Base-by-base conservation (phyloP, 768 basidiomycete species). In the Termitomyces sp. region DNA sequence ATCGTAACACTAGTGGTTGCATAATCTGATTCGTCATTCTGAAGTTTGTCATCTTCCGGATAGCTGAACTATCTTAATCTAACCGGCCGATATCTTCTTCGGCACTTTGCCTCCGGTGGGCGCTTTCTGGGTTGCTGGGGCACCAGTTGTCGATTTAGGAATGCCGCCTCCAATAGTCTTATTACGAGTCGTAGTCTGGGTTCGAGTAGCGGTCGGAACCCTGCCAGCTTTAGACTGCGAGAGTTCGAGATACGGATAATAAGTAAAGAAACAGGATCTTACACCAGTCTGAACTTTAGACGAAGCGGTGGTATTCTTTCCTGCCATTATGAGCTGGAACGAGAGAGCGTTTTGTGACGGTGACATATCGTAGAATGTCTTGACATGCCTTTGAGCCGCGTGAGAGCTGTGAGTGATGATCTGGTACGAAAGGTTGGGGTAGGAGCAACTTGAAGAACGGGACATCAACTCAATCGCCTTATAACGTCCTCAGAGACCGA, bases 241-340 rank as follows among this genome's bases (percentile, higher is more conserved):
- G 15, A 30, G 17, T 44, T 32, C 45, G 28, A 30, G 28, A 45
- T 24, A 41, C 8, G n/a, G 15, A 30, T 21, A 28, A 11, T 38
- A n/a, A 19, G 30, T 7, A 19, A 19, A 41, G 22, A 43, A 24
- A 4, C 4, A 5, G 5, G 12, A 38, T 28, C 42, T 38, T 53
- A 61, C 57, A 43, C 47, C 22, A 19, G 54, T 22, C 37, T 48
- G 60, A 9, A 19, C 48, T 55, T 50, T 58, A 14, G 60, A 19
- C 10, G 58, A 53, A 38, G 48, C 34, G 17, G 26, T 49, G 42
- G 57, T 38, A 11, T 24, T 49, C 57, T 55, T 61, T 55, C 48
- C 42, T 12, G 54, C 51, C 54, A 58, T 55, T 26, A 34, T 17
- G 19, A 41, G 41, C 54, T 56, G 38, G 19, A 44, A 46, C 22